Evolutionary conservation across 2,329 filamentous ascomycete species (phyloP).

Genomic region (Xylaria polymorpha): DNA sequence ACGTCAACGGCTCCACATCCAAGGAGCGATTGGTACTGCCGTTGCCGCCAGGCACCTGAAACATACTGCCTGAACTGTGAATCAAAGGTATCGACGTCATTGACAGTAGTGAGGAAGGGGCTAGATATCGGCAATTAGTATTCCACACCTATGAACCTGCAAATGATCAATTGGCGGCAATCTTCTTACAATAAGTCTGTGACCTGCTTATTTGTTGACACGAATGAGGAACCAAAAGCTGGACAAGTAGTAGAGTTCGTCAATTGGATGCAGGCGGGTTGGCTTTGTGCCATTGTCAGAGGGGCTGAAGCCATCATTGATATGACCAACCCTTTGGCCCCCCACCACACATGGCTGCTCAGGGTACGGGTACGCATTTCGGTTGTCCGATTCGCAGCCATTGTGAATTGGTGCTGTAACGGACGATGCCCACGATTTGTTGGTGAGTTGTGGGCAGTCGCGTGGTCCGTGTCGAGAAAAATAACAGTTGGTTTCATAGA

Average conservation of each 20-base stretch:
- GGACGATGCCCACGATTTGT: slow-evolving; percentile 20
- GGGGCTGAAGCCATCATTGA: slow-evolving; percentile 43
- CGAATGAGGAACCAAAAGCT: slow-evolving; percentile 53
- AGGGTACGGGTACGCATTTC: slow-evolving; percentile 30
- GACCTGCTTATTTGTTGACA: slow-evolving; percentile 51
- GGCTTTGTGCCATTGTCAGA: slow-evolving; percentile 43
- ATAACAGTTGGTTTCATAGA: slow-evolving; percentile 41
- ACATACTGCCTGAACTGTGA: slow-evolving; percentile 78
- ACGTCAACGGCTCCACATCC: slow-evolving; percentile 84
- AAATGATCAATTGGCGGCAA: slow-evolving; percentile 32
- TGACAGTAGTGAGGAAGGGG: slow-evolving; percentile 86
- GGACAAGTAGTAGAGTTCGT: slow-evolving; percentile 52
- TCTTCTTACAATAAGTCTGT: slow-evolving; percentile 45
- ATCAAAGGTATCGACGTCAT: slow-evolving; percentile 82
- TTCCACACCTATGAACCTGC: not conserved
- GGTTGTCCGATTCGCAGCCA: slow-evolving; percentile 32
- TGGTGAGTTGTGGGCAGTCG: slow-evolving; percentile 25
- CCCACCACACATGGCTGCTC: slow-evolving; percentile 36
- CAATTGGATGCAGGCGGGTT: slow-evolving; percentile 52
- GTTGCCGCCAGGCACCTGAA: slow-evolving; percentile 76
- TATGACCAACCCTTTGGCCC: slow-evolving; percentile 36
- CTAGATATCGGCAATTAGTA: slow-evolving; percentile 58
- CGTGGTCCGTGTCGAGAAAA: slow-evolving; percentile 33
- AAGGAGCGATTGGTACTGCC: slow-evolving; percentile 83
- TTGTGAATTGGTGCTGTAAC: slow-evolving; percentile 31